phyloP scores from a whole-genome alignment of 139 green algal species.

The Zygnema circumcarinatum region DNA sequence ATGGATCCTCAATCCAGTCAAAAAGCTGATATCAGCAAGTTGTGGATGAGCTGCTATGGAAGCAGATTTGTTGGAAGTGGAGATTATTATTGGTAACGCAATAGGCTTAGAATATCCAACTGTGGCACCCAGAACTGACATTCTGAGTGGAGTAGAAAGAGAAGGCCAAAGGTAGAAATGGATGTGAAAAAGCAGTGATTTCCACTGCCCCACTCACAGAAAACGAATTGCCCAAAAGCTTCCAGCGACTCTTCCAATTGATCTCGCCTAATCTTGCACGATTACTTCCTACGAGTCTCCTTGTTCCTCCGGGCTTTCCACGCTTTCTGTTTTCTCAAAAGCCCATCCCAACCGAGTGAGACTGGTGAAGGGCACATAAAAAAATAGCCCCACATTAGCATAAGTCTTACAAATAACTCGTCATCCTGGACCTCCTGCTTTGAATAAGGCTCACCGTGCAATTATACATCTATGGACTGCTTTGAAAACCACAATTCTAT shows the following conservation, averaged over 20 bases:
- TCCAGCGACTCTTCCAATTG: not conserved
- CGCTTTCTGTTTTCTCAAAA: not conserved
- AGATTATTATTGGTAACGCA: not conserved
- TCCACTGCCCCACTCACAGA: too few relatives aligned
- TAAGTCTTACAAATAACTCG: not conserved
- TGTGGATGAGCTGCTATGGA: too few relatives aligned
- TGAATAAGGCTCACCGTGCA: too few relatives aligned
- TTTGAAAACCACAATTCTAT: too few relatives aligned
- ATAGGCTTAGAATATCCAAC: not conserved
- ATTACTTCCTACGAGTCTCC: too few relatives aligned
- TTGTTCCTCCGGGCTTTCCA: too few relatives aligned
- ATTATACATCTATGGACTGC: too few relatives aligned
- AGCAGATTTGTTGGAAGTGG: not conserved
- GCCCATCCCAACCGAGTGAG: not conserved
- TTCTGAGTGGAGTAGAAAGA: not conserved
- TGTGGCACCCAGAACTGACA: not conserved
- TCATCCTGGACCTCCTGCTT: not conserved
- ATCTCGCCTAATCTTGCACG: not conserved
- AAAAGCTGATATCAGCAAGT: too few relatives aligned
- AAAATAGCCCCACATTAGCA: not conserved
- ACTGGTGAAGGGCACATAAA: too few relatives aligned
- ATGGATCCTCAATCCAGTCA: too few relatives aligned
- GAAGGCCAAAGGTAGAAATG: not conserved
- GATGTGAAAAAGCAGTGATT: not conserved
- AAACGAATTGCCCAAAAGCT: conserved; percentile 5